Base-by-base conservation (phyloP, 306 rosid species). In the Parietaria judaica region DNA sequence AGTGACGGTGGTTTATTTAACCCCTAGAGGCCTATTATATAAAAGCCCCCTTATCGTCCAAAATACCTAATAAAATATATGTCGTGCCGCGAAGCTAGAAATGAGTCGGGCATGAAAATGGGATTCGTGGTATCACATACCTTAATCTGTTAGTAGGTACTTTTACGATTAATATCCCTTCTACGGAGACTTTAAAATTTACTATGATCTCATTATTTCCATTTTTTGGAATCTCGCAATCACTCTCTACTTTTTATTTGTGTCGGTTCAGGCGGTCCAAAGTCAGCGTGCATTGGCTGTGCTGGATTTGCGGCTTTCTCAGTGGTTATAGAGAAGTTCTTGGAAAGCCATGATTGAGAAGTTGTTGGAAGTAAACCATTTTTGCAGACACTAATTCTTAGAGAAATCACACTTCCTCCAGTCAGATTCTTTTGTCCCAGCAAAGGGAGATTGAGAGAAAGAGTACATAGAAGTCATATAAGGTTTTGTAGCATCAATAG, bases 301-400 rank as follows among this genome's bases (percentile, higher is more conserved):
- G 98, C 92, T 34, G 95, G 96, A 36, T 91, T 91, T 73, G 95
- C 98, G 1, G 88, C 99, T 58, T 92, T 92, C 76, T 86, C 95
- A 14, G 94, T 82, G 6, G 38, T 80, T 46, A 92, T 84, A 72
- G 94, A 86, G 80, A 92, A 92, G 76, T 92, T 92, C 74, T 66
- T 84, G 63, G 96, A 92, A 37, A 78, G 99, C 44, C 96, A 88
- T 16, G 74, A 74, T 64, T 87, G 77, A 83, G 36, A 44, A 62
- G 47, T 51, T 66, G 52, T 65, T 16, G 11, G 56, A 11, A 10
- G 54, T 47, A 31, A 53, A 46, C 51, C 67, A 57, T 31, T 71
- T 76, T 76, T 76, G 76, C 70, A 46, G 64, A 39, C 45, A 61
- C 17, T 36, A 23, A 11, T 35, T 14, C 36, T 4, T 43, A 72